These are phyloP conservation scores for Lentinus tigrinus DNA, from an alignment of 768 basidiomycete genomes.

Conservation along the genomic window DNA sequence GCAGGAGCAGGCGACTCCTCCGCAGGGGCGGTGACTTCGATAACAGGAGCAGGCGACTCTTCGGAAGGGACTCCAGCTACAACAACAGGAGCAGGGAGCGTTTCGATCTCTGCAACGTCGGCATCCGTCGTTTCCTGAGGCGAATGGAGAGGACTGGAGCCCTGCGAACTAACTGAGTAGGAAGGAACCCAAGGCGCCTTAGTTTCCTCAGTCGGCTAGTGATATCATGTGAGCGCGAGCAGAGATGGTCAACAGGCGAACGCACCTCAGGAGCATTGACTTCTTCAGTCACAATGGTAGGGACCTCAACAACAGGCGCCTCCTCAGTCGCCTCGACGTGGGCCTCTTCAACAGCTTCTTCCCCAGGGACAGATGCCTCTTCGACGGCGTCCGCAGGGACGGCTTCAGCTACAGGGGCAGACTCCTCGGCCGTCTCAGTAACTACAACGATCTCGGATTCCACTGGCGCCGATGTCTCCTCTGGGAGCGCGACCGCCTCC, in stretches of 20 bases:
- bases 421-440: constrained; percentile 13
- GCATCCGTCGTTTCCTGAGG: constrained; percentile 16
- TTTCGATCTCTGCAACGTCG: constrained; percentile 16
- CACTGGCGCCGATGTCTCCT: neutral
- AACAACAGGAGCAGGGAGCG: constrained; percentile 7
- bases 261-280: neutral
- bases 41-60: neutral
- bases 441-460: constrained; percentile 13
- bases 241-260: neutral
- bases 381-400: neutral
- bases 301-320: neutral
- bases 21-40: neutral
- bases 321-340: neutral
- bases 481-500: constrained; percentile 2
- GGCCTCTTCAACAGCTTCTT: neutral
- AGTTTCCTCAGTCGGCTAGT: constrained; percentile 1
- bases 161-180: constrained; percentile 27
- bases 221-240: neutral
- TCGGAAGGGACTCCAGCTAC: constrained; percentile 1
- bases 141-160: constrained; percentile 20
- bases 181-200: constrained; percentile 26
- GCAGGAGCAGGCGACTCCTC: neutral
- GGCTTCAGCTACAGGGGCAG: neutral
- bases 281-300: constrained; percentile 1
- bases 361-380: neutral